Evolutionary conservation across 352 stramenopile species (phyloP), one percentile per base, ranked within the genome.

Genomic region (Pythium rhizo-oryzae): DNA sequence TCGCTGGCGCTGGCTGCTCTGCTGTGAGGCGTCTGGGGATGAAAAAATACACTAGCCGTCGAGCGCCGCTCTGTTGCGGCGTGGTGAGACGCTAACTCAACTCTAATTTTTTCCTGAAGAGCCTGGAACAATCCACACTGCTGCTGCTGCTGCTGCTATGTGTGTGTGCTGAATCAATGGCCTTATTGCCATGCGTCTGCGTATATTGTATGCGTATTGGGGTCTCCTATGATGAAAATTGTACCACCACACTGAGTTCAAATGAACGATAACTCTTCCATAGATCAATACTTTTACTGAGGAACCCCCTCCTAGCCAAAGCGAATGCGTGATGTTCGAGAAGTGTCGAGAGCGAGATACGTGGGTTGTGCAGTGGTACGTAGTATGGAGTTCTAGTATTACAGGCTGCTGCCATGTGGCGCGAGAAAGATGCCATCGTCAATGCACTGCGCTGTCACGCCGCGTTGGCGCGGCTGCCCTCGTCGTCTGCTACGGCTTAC

Each of bases 51-150:
- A 83, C 70, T 80, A 84, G 75, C 61, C 23, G 78, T 76, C 57
- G 66, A 85, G 73, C 71, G 25, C 58, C 15, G 74, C 54, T 57
- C 70, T 6, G 16, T 11, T 18, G 54, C 16, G 67, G 57, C 61
- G 79, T 60, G 60, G 67, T 83, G 81, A 80, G 71, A 70, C 77
- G 75, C 74, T 79, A 85, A 80, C 21, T 67, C 78, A 90, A 65
- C 83, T 91, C 83, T 91, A 91, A 91, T 91, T 91, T 91, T 91
- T 91, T 91, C 81, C 83, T 89, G 83, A 91, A 82, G 82, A 89
- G 62, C 67, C 59, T 46, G 24, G 18, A 28, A 60, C 2, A 44
- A 39, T 44, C 11, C 23, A 33, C 28, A 33, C 28, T 33, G 28
- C 37, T 43, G 37, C 37, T 12, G 15, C 15, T 43, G 37, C 37